A percentile compares a stretch with the other conserved stretches of the same genome.
Evolutionary conservation across 192 early-diverging fungal species (phyloP).

Genomic region (Entomortierella parvispora): DNA sequence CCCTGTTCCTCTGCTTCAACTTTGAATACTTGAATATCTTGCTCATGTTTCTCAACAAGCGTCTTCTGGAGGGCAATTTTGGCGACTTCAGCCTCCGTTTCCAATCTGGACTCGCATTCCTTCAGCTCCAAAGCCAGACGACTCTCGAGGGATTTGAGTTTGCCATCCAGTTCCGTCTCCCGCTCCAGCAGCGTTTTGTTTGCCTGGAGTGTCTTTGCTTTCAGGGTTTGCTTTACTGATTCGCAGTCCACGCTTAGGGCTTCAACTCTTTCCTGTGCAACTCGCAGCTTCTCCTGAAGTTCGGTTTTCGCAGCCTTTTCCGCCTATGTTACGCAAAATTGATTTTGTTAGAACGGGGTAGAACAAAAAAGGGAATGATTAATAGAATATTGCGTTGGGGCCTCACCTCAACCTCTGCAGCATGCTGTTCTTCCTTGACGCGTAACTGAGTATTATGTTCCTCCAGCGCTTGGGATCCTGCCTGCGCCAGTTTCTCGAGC

Average conservation of each 20-base stretch:
- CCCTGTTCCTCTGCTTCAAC: constrained; percentile 15
- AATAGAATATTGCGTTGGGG: no score
- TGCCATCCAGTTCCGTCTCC: constrained; percentile 10
- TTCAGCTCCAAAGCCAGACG: constrained; percentile 10
- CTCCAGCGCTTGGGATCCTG: not conserved
- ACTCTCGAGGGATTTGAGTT: constrained; percentile 2
- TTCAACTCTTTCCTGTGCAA: constrained; percentile 2
- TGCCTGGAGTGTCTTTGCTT: constrained; percentile 8
- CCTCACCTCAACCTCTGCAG: not conserved
- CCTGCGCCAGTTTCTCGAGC: constrained; percentile 4
- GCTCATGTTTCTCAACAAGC: constrained; percentile 20
- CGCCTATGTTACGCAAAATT: no score
- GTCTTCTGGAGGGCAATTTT: not conserved
- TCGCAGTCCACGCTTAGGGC: not conserved
- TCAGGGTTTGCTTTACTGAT: not conserved
- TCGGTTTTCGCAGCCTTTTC: not conserved
- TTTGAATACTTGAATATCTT: constrained; percentile 11
- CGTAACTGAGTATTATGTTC: no score
- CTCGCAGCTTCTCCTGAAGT: not conserved
- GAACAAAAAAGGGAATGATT: no score
- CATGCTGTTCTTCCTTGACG: not conserved
- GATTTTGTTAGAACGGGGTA: no score
- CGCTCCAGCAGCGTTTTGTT: constrained; percentile 8
- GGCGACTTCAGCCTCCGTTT: constrained; percentile 8
- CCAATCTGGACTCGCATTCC: constrained; percentile 4